Base-by-base conservation (phyloP, 1,139 yeast species). In the Kodamaea sp. region DNA sequence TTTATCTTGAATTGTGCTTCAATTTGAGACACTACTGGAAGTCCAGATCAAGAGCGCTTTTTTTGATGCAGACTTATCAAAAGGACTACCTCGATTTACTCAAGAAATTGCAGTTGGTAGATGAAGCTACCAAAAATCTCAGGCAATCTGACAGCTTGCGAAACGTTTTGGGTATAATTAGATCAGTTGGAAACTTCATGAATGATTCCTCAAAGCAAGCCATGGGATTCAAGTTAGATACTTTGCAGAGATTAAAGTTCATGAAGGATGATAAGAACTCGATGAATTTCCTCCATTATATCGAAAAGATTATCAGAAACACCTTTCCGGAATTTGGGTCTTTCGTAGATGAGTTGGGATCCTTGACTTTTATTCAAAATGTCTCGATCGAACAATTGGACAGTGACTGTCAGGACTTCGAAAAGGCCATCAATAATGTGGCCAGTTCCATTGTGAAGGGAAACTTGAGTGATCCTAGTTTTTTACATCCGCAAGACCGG, bases 101-200 rank as follows among this genome's bases (percentile, higher is more conserved):
- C 12, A 62, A 66, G 31, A 87, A 86, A 51, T 61, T 90, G 35
- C 72, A 77, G 35, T 57, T 75, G 26, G 61, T 92, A 20, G 95
- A 87, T 48, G 73, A 70, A 27, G 95, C 95, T 0, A 71, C 80
- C 33, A 71, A 68, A 22, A 69, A 78, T 25, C 66, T 90, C n/a
- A 66, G 70, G 34, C 64, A 72, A 7, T 86, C 95, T 0, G 70
- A 70, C n/a, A 74, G 78, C 29, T 72, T 92, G 48, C 75, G 78
- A 43, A 74, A 76, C 39, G 75, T 90, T 7, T 66, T 92, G 38
- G 83, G 83, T 30, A 76, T 92, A 26, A 86, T 92, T 34, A 73
- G 89, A 44, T 83, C 84, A 13, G 82, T 92, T 40, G 98, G 97
- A 15, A 92, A 92, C 53, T 89, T 81, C 53, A 92, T 92, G 97